phyloP scores from a whole-genome alignment of 768 basidiomycete species.

The Lactarius pseudohatsudake region DNA sequence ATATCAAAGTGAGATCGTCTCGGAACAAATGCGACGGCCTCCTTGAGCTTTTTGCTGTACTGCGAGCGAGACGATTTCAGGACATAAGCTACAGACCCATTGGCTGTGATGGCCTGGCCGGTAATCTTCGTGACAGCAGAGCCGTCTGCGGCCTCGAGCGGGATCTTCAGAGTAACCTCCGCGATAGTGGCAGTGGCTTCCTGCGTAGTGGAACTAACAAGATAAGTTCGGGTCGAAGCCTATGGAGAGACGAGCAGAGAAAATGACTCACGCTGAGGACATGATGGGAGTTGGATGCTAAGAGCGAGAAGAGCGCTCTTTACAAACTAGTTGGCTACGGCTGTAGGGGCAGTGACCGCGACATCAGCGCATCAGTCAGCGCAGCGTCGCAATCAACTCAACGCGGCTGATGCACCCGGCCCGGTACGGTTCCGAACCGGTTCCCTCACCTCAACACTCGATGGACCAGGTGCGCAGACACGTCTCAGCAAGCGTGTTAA shows the following conservation, averaged over 20 bases:
- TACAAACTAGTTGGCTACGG: background rate
- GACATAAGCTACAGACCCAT: conserved; percentile 68
- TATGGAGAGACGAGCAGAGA: background rate
- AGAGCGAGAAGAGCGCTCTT: conserved; percentile 9
- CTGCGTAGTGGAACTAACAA: background rate
- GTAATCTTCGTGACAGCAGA: conserved; percentile 16
- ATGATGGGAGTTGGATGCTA: background rate
- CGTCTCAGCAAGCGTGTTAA: conserved; percentile 2
- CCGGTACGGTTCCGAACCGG: background rate
- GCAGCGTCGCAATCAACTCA: background rate
- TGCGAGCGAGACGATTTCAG: conserved; percentile 75
- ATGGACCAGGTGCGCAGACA: conserved; percentile 27
- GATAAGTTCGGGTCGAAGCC: background rate
- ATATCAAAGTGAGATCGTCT: conserved; percentile 85
- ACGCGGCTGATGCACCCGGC: background rate
- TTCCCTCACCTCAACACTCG: background rate
- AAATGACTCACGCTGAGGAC: conserved; percentile 7
- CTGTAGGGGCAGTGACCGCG: background rate
- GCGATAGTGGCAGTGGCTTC: background rate
- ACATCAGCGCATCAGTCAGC: background rate
- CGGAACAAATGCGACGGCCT: conserved; percentile 83
- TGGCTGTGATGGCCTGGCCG: conserved; percentile 45
- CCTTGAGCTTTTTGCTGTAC: conserved; percentile 73
- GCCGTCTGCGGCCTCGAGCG: conserved; percentile 9
- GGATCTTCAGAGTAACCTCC: conserved; percentile 9